Evolutionary conservation across 176 grass and related monocot species (phyloP), one percentile per base, ranked within the genome.

Genomic region (Melocanna baccifera): DNA sequence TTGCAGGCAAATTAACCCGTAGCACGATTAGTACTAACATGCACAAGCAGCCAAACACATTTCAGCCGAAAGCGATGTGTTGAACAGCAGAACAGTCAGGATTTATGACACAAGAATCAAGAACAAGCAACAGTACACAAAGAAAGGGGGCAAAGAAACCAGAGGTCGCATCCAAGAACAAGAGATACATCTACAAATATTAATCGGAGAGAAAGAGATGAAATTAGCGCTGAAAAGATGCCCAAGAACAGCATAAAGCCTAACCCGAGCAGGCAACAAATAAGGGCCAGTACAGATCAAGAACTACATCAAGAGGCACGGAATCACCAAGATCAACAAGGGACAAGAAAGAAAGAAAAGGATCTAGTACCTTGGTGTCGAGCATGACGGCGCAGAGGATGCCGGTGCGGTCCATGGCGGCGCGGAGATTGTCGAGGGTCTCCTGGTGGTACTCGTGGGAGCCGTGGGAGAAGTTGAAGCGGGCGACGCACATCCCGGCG

Each of bases 311-410:
- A 29, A 29, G 39, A 6, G 26, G 14, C 32, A 23, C 39, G 45
- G 23, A 46, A 68, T 29, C 7, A 16, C 15, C 12, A 5, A 22
- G 71, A 76, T n/a, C 53, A 10, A 14, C 3, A 14, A 3, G 48
- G 15, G 14, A 5, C 20, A 81, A 40, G 43, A 29, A 20, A 5
- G 48, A 25, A 3, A 19, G 3, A 14, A 25, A 3, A 19, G 3
- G 46, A 12, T 28, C 25, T 15, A 2, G 25, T 14, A 91, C 94
- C 94, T 96, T 96, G 25, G 94, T 96, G 83, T 96, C 94, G 75
- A 97, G 92, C 95, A 97, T 97, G 76, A 97, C 88, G 88, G 95
- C 95, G 84, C 95, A 97, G 62, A 97, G 90, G 82, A 97, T 94
- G 20, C 93, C 92, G 15, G 92, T 94, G 45, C 20, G 78, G 11